A percentile compares a stretch with the other conserved stretches of the same genome.
Conservation (phyloP, 2,329 filamentous ascomycete genomes). For the Simplicillium aogashimaense region DNA sequence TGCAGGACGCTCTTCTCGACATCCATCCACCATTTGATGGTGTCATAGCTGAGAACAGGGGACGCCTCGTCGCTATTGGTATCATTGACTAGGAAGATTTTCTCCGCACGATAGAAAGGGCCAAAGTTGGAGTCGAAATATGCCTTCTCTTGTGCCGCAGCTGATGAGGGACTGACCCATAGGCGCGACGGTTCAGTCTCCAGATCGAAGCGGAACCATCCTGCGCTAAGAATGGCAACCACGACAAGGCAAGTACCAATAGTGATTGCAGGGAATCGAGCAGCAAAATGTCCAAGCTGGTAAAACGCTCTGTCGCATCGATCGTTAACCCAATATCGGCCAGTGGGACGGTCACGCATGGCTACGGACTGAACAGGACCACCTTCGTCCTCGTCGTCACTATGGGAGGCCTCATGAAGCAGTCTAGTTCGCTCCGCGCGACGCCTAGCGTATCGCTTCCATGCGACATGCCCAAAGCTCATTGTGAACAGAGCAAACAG, state of each 20-base stretch:
- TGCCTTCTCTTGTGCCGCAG: slow-evolving; percentile 81
- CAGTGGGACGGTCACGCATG: slow-evolving; percentile 69
- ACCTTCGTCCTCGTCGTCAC: slow-evolving; percentile 90
- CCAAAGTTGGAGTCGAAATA: slow-evolving; percentile 94
- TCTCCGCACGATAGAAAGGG: slow-evolving; percentile 89
- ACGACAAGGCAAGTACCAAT: slow-evolving; percentile 67
- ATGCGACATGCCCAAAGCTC: slow-evolving; percentile 65
- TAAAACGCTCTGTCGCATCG: slow-evolving; percentile 74
- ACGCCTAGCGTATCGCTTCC: slow-evolving; percentile 60
- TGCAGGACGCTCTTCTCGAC: slow-evolving; percentile 69
- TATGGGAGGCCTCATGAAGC: slow-evolving; percentile 72
- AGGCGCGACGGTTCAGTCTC: slow-evolving; percentile 84
- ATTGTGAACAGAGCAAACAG: slow-evolving; percentile 57
- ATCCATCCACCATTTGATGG: slow-evolving; percentile 85
- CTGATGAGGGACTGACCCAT: slow-evolving; percentile 93
- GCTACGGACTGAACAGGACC: slow-evolving; percentile 64
- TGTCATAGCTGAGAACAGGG: slow-evolving; percentile 81
- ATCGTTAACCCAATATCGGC: slow-evolving; percentile 75
- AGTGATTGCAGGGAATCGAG: slow-evolving; percentile 75
- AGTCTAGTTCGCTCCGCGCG: slow-evolving; percentile 78
- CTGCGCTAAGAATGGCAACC: slow-evolving; percentile 70
- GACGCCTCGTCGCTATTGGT: slow-evolving; percentile 52
- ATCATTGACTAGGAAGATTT: slow-evolving; percentile 90
- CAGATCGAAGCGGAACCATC: slow-evolving; percentile 81
- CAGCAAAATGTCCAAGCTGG: slow-evolving; percentile 68